Evolutionary conservation across 768 basidiomycete species (phyloP).

Genomic region (Suillus hirtellus): DNA sequence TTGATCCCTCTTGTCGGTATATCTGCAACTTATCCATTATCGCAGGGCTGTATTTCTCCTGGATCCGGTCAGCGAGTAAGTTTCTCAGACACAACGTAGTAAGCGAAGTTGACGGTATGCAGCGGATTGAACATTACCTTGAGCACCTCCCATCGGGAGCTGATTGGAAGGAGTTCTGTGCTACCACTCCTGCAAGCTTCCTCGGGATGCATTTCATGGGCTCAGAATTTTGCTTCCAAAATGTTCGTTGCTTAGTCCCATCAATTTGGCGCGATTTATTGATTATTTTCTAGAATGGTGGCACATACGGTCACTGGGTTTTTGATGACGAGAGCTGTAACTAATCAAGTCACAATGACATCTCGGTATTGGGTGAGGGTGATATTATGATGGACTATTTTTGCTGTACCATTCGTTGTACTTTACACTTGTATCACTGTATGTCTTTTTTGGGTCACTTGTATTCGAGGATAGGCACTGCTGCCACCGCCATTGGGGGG

Average conservation of each 20-base stretch:
- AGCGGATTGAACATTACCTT: conserved; percentile 33
- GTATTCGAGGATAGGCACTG: background rate
- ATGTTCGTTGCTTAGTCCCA: conserved; percentile 14
- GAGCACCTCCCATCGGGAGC: conserved; percentile 27
- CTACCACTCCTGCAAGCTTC: conserved; percentile 33
- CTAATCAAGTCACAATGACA: background rate
- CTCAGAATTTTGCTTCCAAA: conserved; percentile 25
- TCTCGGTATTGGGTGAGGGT: background rate
- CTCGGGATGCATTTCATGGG: conserved; percentile 25
- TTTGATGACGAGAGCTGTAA: conserved; percentile 22
- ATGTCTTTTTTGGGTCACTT: background rate
- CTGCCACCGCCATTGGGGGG: no score
- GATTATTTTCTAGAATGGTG: conserved; percentile 15
- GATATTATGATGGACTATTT: background rate
- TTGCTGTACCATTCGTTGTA: background rate
- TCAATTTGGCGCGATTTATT: background rate
- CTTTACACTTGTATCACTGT: background rate
- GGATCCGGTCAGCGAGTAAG: conserved; percentile 11
- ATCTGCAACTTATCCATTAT: background rate
- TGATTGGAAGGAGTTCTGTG: conserved; percentile 35
- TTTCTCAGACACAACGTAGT: background rate
- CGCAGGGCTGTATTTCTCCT: conserved; percentile 6
- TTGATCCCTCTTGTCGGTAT: background rate
- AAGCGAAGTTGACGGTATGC: background rate
- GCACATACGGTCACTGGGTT: conserved; percentile 28